Conservation (phyloP, 2,329 filamentous ascomycete species). For the Colletotrichum navitas region DNA sequence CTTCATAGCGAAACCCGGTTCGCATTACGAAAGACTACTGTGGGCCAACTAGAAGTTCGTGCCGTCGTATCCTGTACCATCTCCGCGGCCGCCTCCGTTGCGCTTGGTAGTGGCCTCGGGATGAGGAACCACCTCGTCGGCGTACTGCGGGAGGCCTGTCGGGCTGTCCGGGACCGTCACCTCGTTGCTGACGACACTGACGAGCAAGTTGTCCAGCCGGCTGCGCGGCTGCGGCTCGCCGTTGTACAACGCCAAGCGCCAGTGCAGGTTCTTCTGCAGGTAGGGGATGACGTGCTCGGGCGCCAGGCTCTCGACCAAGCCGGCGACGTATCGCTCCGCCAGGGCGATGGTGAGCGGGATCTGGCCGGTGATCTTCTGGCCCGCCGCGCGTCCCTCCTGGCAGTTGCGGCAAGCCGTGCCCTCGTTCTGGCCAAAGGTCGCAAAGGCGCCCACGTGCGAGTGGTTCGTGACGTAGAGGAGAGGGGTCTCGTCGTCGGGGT, state of each 20-base stretch:
- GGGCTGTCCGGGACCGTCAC: slow-evolving; percentile 27
- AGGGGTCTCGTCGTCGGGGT: slow-evolving; percentile 54
- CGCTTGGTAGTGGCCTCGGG: slow-evolving; percentile 31
- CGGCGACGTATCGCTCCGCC: slow-evolving; percentile 46
- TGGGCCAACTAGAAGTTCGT: background rate
- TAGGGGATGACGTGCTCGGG: slow-evolving; percentile 47
- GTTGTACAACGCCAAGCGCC: slow-evolving; percentile 45
- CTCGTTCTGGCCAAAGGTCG: slow-evolving; percentile 54
- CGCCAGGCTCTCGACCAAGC: slow-evolving; percentile 43
- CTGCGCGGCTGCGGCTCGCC: slow-evolving; percentile 40
- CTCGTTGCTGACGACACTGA: slow-evolving; percentile 32
- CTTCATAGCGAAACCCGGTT: background rate
- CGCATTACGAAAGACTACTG: too few species aligned
- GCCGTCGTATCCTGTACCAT: slow-evolving; percentile 29
- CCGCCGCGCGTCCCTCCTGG: slow-evolving; percentile 40
- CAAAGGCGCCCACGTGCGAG: slow-evolving; percentile 61
- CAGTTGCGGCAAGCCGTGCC: slow-evolving; percentile 46
- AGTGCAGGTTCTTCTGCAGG: slow-evolving; percentile 45
- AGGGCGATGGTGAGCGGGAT: slow-evolving; percentile 49
- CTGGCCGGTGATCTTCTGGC: slow-evolving; percentile 45
- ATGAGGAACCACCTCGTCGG: slow-evolving; percentile 17
- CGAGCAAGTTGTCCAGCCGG: slow-evolving; percentile 19
- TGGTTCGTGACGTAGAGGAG: slow-evolving; percentile 56
- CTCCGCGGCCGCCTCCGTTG: slow-evolving; percentile 21
- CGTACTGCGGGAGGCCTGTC: slow-evolving; percentile 19